phyloP scores from a whole-genome alignment of 2,329 filamentous ascomycete species.

The Phialocephala sp. region DNA sequence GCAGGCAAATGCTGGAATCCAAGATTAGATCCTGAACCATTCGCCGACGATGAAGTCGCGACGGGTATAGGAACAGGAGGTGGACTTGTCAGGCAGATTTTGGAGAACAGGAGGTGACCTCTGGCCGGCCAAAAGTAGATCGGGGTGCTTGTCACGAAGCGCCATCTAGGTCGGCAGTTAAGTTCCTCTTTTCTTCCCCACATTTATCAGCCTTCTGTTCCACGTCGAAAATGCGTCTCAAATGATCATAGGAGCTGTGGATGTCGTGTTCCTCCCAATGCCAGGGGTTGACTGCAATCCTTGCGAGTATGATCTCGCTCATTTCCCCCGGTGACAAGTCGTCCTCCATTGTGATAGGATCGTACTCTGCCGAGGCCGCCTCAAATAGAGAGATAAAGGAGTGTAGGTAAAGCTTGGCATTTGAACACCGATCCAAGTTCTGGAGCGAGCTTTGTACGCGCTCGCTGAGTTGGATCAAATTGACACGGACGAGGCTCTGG shows the following conservation, averaged over 20 bases:
- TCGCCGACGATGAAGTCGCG: too few species aligned
- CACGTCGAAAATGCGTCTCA: constrained; percentile 16
- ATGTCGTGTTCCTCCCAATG: constrained; percentile 16
- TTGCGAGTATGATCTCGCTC: constrained; percentile 10
- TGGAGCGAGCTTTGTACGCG: constrained; percentile 5
- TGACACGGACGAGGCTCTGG: constrained; percentile 17
- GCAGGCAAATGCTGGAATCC: too few species aligned
- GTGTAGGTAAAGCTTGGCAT: constrained; percentile 11
- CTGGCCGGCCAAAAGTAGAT: background rate
- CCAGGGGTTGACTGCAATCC: constrained; percentile 16
- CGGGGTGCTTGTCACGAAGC: background rate
- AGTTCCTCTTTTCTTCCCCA: constrained; percentile 4
- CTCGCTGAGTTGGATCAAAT: constrained; percentile 18
- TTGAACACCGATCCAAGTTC: constrained; percentile 11
- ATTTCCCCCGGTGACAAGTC: background rate
- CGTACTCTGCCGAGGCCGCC: constrained; percentile 15
- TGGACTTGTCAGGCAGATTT: background rate
- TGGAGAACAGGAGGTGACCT: background rate
- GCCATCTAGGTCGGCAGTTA: background rate
- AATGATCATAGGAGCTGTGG: constrained; percentile 16
- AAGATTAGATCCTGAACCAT: too few species aligned
- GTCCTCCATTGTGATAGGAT: constrained; percentile 14
- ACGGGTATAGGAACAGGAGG: too few species aligned
- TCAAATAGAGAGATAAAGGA: constrained; percentile 18
- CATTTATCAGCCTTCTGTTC: constrained; percentile 8